A percentile compares a stretch with the other conserved stretches of the same genome.
Evolutionary conservation across 805 yeast species (phyloP).

Genomic region (Candida multigemmis): DNA sequence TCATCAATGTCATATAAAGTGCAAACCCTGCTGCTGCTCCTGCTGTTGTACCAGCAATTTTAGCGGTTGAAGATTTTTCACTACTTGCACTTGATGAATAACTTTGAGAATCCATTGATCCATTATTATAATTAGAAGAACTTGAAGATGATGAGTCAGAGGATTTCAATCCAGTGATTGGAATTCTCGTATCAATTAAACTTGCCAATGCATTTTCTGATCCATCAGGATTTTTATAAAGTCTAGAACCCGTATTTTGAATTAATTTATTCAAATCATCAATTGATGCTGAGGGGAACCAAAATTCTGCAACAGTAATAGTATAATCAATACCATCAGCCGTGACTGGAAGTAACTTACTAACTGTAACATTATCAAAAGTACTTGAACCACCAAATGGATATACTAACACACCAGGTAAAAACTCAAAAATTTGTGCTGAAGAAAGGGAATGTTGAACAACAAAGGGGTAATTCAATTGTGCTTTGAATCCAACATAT

Average conservation of each 20-base stretch:
- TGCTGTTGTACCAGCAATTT: slow-evolving; percentile 68
- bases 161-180: slow-evolving; percentile 36
- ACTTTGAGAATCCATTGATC: slow-evolving; percentile 23
- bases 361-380: slow-evolving; percentile 45
- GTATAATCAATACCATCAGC: slow-evolving; percentile 47
- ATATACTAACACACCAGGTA: slow-evolving; percentile 62
- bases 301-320: slow-evolving; percentile 83
- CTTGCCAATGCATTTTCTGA: slow-evolving; percentile 50
- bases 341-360: slow-evolving; percentile 67
- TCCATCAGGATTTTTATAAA: slow-evolving; percentile 52
- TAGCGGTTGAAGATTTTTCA: slow-evolving; percentile 26
- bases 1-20: slow-evolving; percentile 52
- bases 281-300: slow-evolving; percentile 56
- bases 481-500: slow-evolving; percentile 69
- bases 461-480: slow-evolving; percentile 78
- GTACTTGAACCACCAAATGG: slow-evolving; percentile 39
- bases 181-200: slow-evolving; percentile 67
- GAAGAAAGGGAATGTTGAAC: slow-evolving; percentile 65
- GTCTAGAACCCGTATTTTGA: slow-evolving; percentile 39
- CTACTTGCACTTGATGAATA: slow-evolving; percentile 5
- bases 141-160: slow-evolving; percentile 5
- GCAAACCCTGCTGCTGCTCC: slow-evolving; percentile 78
- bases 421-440: slow-evolving; percentile 76
- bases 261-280: slow-evolving; percentile 41
- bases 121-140: slow-evolving; percentile 11